Percentiles rank a stretch among this genome's conserved stretches.
Conservation (phyloP, 768 basidiomycete species). For the Tulasnella sp. region DNA sequence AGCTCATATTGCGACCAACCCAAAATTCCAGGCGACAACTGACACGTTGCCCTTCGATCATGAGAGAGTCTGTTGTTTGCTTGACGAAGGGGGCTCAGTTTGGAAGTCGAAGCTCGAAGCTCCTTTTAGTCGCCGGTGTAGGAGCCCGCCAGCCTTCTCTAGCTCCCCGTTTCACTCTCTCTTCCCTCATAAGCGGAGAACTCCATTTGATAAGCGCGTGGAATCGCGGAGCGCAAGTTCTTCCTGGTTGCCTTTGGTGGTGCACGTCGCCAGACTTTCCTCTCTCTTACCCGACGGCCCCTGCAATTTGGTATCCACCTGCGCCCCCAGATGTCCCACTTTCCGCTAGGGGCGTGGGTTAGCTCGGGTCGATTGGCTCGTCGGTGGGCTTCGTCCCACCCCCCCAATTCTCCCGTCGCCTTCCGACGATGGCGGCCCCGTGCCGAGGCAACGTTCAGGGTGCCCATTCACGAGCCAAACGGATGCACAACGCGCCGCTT, state of each 20-base stretch:
- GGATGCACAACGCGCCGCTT: background rate
- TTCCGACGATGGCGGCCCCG: background rate
- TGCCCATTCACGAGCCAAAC: background rate
- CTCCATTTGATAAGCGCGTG: background rate
- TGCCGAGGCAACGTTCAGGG: background rate
- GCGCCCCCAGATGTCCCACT: background rate
- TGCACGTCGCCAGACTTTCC: background rate
- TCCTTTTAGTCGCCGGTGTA: background rate
- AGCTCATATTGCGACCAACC: background rate
- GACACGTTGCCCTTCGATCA: slow-evolving; percentile 2
- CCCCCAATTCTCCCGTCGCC: background rate
- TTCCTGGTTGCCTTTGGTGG: background rate
- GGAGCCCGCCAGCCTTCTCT: background rate
- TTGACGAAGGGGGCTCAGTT: background rate
- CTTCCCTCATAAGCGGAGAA: slow-evolving; percentile 10
- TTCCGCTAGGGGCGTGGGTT: background rate
- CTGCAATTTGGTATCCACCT: background rate
- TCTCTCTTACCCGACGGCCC: background rate
- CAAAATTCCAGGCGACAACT: background rate
- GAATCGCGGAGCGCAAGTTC: background rate
- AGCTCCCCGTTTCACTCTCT: background rate
- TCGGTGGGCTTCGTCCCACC: background rate
- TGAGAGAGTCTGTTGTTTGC: background rate
- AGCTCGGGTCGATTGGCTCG: background rate
- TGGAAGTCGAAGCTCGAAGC: background rate